Percentiles rank a stretch among this genome's conserved stretches.
Conservation (phyloP, 768 basidiomycete genomes). For the Boletus bicolor region DNA sequence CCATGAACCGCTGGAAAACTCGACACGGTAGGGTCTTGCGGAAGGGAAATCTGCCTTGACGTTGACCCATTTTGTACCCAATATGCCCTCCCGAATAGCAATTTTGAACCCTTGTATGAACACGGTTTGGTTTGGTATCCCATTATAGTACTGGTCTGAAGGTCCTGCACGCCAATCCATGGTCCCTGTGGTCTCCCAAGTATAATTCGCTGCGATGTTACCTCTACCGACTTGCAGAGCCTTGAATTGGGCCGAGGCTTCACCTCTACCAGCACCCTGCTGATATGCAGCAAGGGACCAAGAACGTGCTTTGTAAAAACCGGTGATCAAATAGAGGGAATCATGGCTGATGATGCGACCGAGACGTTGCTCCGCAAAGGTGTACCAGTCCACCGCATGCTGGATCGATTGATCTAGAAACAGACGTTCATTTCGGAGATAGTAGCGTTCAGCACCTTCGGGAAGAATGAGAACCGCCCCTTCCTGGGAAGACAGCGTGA, state of each 20-base stretch:
- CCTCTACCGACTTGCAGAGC: conserved; percentile 11
- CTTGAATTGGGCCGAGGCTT: conserved; percentile 9
- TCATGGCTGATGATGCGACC: conserved; percentile 20
- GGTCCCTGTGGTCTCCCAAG: conserved; percentile 10
- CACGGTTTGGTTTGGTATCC: conserved; percentile 19
- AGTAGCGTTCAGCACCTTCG: conserved; percentile 24
- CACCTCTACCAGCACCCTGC: background rate
- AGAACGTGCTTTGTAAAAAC: conserved; percentile 9
- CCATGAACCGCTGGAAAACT: background rate
- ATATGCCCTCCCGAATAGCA: background rate
- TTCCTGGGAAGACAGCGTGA: conserved; percentile 19
- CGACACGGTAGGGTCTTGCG: background rate
- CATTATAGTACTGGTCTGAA: background rate
- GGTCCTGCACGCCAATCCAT: conserved; percentile 9
- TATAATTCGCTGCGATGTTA: conserved; percentile 12
- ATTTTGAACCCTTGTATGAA: conserved; percentile 24
- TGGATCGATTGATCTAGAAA: conserved; percentile 21
- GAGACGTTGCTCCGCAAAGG: conserved; percentile 20
- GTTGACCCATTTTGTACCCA: conserved; percentile 1
- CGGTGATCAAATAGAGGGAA: conserved; percentile 25
- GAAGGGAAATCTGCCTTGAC: conserved; percentile 1
- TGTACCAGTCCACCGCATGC: conserved; percentile 29
- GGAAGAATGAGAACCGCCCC: conserved; percentile 34
- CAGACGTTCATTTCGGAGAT: conserved; percentile 19
- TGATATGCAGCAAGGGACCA: conserved; percentile 30